A percentile compares a stretch with the other conserved stretches of the same genome.
These are phyloP conservation scores for Pseudomonodictys pantanalensis DNA, from an alignment of 495 filamentous ascomycete species.

Conservation along the genomic window DNA sequence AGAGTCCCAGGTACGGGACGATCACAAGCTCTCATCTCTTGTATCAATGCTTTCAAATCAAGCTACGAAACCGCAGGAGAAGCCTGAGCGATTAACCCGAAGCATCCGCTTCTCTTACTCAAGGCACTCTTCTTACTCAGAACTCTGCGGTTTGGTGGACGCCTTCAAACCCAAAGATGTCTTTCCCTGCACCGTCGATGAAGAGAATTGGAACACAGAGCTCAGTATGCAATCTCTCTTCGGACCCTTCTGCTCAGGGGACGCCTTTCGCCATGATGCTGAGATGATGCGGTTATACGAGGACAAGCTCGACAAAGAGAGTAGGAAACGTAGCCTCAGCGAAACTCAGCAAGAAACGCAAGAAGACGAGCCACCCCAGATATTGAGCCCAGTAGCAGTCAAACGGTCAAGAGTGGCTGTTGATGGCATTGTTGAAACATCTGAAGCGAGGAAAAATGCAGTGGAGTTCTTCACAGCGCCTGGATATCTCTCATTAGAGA, in stretches of 20 bases:
- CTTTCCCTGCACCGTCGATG: constrained; percentile 78
- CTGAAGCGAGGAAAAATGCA: neutral
- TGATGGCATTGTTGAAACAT: neutral
- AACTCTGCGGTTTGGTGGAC: constrained; percentile 68
- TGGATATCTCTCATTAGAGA: neutral
- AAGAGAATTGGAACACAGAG: constrained; percentile 57
- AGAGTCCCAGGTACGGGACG: constrained; percentile 13
- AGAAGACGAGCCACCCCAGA: neutral
- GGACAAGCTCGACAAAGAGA: constrained; percentile 1
- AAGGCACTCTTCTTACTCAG: constrained; percentile 80
- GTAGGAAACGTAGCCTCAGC: neutral
- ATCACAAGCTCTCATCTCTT: constrained; percentile 13
- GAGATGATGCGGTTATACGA: constrained; percentile 50
- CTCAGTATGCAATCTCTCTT: constrained; percentile 67
- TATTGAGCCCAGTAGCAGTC: neutral
- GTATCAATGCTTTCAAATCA: constrained; percentile 14
- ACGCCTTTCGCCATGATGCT: constrained; percentile 62
- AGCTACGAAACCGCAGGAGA: neutral
- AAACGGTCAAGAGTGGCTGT: neutral
- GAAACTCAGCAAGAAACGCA: constrained; percentile 7
- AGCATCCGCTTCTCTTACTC: constrained; percentile 73
- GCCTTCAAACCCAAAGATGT: constrained; percentile 73
- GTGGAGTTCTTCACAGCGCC: neutral
- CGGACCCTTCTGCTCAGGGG: constrained; percentile 62
- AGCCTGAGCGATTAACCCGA: neutral